Base-by-base conservation (phyloP, 352 stramenopile species). In the Aphanomyces invadans region DNA sequence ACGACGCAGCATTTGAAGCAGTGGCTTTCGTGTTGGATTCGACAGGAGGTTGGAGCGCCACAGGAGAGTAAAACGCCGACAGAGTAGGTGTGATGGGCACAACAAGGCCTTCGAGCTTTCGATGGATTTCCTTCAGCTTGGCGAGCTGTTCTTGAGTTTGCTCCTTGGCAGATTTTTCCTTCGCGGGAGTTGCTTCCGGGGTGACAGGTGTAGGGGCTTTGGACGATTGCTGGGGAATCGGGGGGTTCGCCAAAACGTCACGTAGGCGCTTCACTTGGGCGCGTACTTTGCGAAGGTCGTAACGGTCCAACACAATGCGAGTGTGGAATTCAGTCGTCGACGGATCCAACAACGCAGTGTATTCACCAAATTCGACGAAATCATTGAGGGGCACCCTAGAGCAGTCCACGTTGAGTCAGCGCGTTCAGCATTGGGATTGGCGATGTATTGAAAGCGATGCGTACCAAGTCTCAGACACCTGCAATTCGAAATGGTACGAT, bases 291-390 rank as follows among this genome's bases (percentile, higher is more conserved):
- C 86, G 82, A 3, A 86, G 79, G 68, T 93, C 84, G 66, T 94
- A 95, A 69, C 88, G 91, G 28, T 95, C 87, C 53, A 91, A 78
- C 62, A 91, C 79, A 78, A 95, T 94, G 51, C 80, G 78, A 55
- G 92, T 70, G 19, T 51, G 21, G 48, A 56, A 70, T 42, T 59
- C 39, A 11, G 45, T 67, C 62, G 76, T 86, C 15, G 62, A 73
- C 46, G 76, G 77, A 51, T 95, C 79, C n/a, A 64, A 69, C 33
- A 92, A 76, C 29, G 73, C 70, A 53, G 89, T 80, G 73, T 90
- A 92, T 56, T 95, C 86, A 51, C 74, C 81, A 7, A 95, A 78
- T 74, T 95, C 86, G 32, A 92, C 80, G 59, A 83, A 95, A 71
- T 95, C 86, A 33, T 95, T 95, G 23, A 95, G 74, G 42, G 79